phyloP scores from a whole-genome alignment of 495 filamentous ascomycete species.

The Tuber borchii region DNA sequence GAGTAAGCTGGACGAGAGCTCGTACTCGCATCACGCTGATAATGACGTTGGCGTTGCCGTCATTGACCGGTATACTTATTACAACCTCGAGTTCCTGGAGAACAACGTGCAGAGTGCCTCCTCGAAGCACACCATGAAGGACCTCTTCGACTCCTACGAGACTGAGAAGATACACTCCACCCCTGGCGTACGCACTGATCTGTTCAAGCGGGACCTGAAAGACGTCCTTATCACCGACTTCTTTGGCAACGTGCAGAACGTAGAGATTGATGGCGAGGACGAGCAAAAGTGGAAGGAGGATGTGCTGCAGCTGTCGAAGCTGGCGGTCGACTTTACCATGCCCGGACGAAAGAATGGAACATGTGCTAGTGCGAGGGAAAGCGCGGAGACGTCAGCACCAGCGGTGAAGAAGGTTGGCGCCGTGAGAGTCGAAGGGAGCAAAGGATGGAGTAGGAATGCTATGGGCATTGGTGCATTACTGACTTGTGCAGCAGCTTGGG shows the following conservation, averaged over 20 bases:
- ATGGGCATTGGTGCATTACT: constrained; percentile 36
- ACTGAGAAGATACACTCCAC: constrained; percentile 87
- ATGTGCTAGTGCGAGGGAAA: constrained; percentile 17
- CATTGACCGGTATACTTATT: constrained; percentile 97
- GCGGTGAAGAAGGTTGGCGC: constrained; percentile 28
- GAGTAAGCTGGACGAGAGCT: constrained; percentile 86
- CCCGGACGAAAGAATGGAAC: constrained; percentile 17
- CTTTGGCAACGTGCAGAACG: constrained; percentile 95
- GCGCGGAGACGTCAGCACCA: constrained; percentile 31
- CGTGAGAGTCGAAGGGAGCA: constrained; percentile 36
- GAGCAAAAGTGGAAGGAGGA: constrained; percentile 66
- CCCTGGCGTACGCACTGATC: constrained; percentile 87
- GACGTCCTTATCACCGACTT: constrained; percentile 74
- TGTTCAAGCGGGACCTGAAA: constrained; percentile 63
- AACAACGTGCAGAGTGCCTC: constrained; percentile 74
- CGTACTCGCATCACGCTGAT: constrained; percentile 94
- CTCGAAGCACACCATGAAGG: constrained; percentile 78
- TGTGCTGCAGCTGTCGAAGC: constrained; percentile 54
- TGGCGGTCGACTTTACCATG: constrained; percentile 36
- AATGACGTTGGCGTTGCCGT: constrained; percentile 96
- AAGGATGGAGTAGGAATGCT: constrained; percentile 37
- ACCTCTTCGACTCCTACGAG: constrained; percentile 93
- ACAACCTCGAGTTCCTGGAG: constrained; percentile 95
- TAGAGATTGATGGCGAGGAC: constrained; percentile 66
- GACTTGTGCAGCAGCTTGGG: constrained; percentile 37